phyloP scores from a whole-genome alignment of 2,329 filamentous ascomycete species.

The Westerdykella sp. region DNA sequence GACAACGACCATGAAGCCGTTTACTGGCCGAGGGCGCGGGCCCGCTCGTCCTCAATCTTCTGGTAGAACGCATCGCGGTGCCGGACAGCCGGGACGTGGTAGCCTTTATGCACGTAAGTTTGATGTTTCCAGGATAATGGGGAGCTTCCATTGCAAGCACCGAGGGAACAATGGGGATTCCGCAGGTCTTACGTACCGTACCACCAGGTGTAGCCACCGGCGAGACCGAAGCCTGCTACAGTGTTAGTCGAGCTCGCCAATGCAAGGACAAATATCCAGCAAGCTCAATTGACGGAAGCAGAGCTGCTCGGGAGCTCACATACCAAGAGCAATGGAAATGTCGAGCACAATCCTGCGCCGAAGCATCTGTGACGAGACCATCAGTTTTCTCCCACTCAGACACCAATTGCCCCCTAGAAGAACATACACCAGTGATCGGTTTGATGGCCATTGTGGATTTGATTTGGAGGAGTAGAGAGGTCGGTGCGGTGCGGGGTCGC shows the following conservation, averaged over 20 bases:
- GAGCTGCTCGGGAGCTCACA: slow-evolving; percentile 26
- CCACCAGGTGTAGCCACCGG: slow-evolving; percentile 61
- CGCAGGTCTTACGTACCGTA: slow-evolving; percentile 48
- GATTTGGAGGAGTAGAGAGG: slow-evolving; percentile 24
- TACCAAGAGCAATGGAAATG: slow-evolving; percentile 60
- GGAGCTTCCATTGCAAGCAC: neutral
- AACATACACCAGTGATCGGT: slow-evolving; percentile 48
- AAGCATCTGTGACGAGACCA: slow-evolving; percentile 51
- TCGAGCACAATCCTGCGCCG: slow-evolving; percentile 60
- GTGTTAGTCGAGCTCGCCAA: slow-evolving; percentile 18
- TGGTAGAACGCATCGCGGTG: slow-evolving; percentile 58
- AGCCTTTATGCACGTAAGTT: slow-evolving; percentile 41
- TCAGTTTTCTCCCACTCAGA: slow-evolving; percentile 18
- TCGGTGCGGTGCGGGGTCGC: slow-evolving; percentile 16
- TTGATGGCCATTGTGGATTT: slow-evolving; percentile 40
- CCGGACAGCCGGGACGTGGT: slow-evolving; percentile 59
- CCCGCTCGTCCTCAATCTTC: slow-evolving; percentile 58
- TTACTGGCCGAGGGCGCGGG: slow-evolving; percentile 39
- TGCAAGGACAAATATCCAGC: neutral
- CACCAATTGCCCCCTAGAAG: slow-evolving; percentile 23
- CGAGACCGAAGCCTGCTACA: slow-evolving; percentile 52
- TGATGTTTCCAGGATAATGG: slow-evolving; percentile 1
- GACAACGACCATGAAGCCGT: slow-evolving; percentile 12
- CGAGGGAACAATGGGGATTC: neutral
- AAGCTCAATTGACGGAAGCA: slow-evolving; percentile 1